Base-by-base conservation (phyloP, 371 early-diverging fungal genomes). In the Mucor irregularis region DNA sequence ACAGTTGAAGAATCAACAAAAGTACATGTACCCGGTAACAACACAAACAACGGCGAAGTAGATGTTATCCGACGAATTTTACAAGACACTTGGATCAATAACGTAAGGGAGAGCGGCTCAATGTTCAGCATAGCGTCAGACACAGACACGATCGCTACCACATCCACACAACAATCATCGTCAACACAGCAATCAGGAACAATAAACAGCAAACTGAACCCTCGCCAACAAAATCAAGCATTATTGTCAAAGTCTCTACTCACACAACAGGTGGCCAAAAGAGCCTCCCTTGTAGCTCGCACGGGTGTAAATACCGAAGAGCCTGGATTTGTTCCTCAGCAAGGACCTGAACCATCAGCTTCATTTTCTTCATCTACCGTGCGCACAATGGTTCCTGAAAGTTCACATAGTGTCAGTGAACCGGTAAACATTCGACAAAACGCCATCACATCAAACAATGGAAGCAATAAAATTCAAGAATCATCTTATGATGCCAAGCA, bases 1-100 rank as follows among this genome's bases (percentile, higher is more conserved):
- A n/a, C n/a, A n/a, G n/a, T n/a, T n/a, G n/a, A n/a, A n/a, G n/a
- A n/a, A n/a, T n/a, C n/a, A n/a, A n/a, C n/a, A n/a, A n/a, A n/a
- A n/a, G n/a, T n/a, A 19, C 26, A 24, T 43, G 14, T 13, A 29
- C 9, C 6, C 22, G 1, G n/a, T 28, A 44, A 28, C n/a, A 24
- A 44, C 25, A 48, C 22, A 28, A 28, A 33, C 11, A 22, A 42
- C 17, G 63, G 64, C 2, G 56, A 75, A 33, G 64, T 75, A 6
- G 64, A 75, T 45, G 53, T 53, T 1, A 56, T 71, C 37, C 66
- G 76, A 4, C 54, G 59, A 1, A 54, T 64, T 51, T 45, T 75
- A 10, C 76, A 72, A 45, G 62, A 57, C 6, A 69, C 69, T 16
- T 68, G 68, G 68, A 61, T 58, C 1, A 60, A 29, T 28, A 57